These are phyloP conservation scores for Hortaea werneckii DNA, from an alignment of 2,329 filamentous ascomycete species.

Conservation along the genomic window DNA sequence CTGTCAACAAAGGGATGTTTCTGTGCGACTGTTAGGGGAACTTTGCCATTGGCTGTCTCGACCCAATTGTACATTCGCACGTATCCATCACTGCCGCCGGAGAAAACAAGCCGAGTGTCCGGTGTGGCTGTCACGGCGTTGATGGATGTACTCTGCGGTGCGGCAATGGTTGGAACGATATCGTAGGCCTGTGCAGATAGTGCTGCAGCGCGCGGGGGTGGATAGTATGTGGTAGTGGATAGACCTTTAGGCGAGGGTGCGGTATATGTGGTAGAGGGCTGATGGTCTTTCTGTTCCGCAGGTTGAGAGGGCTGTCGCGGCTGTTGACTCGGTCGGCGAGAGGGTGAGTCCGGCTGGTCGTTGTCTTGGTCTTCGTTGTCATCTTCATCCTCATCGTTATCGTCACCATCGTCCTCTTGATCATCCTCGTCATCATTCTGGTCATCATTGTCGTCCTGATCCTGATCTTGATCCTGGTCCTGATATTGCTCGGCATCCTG, in stretches of 20 bases:
- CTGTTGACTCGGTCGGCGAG: conserved; percentile 20
- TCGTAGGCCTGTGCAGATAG: conserved; percentile 76
- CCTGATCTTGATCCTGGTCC: conserved; percentile 27
- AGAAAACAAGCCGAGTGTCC: conserved; percentile 91
- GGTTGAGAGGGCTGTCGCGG: conserved; percentile 7
- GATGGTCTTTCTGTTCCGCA: conserved; percentile 13
- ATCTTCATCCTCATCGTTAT: conserved; percentile 27
- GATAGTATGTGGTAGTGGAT: conserved; percentile 19
- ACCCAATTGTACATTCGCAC: conserved; percentile 95
- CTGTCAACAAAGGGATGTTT: conserved; percentile 95
- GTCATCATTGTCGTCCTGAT: conserved; percentile 26
- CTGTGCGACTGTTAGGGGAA: conserved; percentile 88
- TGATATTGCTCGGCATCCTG: conserved; percentile 14
- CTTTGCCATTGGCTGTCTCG: conserved; percentile 88
- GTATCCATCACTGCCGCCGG: conserved; percentile 86
- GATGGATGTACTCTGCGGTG: conserved; percentile 89
- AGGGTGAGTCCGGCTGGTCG: conserved; percentile 36
- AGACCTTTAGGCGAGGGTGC: conserved; percentile 32
- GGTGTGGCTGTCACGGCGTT: conserved; percentile 87
- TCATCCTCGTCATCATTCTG: conserved; percentile 32
- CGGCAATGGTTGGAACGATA: conserved; percentile 93
- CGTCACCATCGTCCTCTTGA: conserved; percentile 25
- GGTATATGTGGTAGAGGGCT: conserved; percentile 39
- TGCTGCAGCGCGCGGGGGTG: conserved; percentile 60
- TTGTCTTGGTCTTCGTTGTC: conserved; percentile 29